Evolutionary conservation across 495 filamentous ascomycete genomes (phyloP).

Genomic region (Neurospora tetrasperma): DNA sequence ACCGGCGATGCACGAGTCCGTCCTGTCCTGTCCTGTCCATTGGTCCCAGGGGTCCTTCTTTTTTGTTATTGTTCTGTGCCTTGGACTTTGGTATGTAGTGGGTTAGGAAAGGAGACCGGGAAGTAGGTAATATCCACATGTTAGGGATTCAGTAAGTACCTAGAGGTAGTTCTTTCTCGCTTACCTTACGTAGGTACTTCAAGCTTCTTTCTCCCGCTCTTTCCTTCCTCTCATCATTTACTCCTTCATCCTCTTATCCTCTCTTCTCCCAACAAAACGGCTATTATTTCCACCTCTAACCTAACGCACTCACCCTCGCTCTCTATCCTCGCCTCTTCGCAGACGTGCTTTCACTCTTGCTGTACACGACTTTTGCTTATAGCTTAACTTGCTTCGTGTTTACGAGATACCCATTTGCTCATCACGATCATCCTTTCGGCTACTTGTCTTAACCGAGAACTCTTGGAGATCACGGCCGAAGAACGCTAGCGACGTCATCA

Average conservation of each 20-base stretch:
- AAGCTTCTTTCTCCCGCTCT: background rate
- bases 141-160: background rate
- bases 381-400: background rate
- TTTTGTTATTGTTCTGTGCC: background rate
- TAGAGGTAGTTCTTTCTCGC: background rate
- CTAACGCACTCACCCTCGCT: background rate
- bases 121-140: background rate
- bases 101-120: background rate
- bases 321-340: background rate
- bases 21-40: background rate
- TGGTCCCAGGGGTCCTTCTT: background rate
- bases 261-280: background rate
- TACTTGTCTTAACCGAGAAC: background rate
- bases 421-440: background rate
- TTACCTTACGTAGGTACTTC: background rate
- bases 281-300: background rate
- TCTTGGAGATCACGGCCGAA: background rate
- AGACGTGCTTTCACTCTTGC: background rate
- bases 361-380: background rate
- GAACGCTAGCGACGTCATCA: background rate
- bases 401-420: background rate
- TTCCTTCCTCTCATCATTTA: background rate
- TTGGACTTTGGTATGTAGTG: background rate
- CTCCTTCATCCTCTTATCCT: background rate
- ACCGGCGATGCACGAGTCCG: too few species aligned